Evolutionary conservation across 75 land plant genomes (phyloP).

Genomic region (Picea glauca): DNA sequence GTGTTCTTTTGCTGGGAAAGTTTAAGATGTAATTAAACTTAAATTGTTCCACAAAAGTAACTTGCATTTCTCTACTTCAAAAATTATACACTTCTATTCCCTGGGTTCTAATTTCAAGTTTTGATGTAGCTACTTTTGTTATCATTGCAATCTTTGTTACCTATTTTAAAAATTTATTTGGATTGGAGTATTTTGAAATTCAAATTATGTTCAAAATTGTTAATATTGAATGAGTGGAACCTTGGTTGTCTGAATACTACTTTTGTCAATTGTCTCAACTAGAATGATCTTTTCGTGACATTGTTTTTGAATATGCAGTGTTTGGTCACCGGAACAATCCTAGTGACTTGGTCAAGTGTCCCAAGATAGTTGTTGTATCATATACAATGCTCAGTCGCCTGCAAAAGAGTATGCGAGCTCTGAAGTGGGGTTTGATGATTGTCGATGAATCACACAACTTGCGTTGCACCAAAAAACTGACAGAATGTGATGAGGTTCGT

Average conservation of each 20-base stretch:
- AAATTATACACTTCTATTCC: too few relatives aligned
- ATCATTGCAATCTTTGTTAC: not conserved
- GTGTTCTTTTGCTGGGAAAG: too few relatives aligned
- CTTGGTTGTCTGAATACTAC: not conserved
- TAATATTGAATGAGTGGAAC: not conserved
- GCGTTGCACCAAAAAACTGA: conserved; percentile 63
- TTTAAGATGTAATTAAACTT: too few relatives aligned
- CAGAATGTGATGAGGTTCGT: conserved; percentile 79
- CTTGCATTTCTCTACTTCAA: not conserved
- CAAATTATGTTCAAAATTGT: not conserved
- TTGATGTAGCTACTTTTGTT: not conserved
- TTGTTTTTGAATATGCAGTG: conserved; percentile 41
- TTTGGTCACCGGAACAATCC: conserved; percentile 78
- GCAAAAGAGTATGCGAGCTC: conserved; percentile 59
- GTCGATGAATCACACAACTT: conserved; percentile 95
- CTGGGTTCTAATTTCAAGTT: not conserved
- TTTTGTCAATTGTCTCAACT: not conserved
- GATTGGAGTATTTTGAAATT: not conserved
- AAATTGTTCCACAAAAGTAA: not conserved
- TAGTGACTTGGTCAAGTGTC: conserved; percentile 30
- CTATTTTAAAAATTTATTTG: not conserved
- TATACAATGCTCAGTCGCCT: conserved; percentile 78
- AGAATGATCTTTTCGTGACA: not conserved
- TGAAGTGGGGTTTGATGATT: conserved; percentile 74
- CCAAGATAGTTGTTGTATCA: conserved; percentile 86